Conservation (phyloP, 108 stramenopile genomes). For the Stephanodiscus triporus region DNA sequence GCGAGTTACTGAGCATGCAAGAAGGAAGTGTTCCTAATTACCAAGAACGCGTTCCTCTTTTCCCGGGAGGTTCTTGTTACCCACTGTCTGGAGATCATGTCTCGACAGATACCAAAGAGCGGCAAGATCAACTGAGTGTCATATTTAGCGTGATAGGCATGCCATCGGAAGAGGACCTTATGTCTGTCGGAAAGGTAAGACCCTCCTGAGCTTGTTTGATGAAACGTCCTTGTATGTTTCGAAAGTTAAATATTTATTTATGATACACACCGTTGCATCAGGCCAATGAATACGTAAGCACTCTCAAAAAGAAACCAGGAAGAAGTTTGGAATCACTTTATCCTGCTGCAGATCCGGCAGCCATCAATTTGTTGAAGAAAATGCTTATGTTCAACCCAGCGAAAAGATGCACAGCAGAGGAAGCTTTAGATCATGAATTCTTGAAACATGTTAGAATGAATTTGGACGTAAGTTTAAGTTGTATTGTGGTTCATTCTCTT, state of each 20-base stretch:
- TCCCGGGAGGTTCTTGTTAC: constrained; percentile 97
- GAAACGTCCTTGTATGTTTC: background rate
- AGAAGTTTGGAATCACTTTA: constrained; percentile 66
- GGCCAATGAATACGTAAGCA: constrained; percentile 81
- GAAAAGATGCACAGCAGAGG: constrained; percentile 85
- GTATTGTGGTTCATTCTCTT: constrained; percentile 14
- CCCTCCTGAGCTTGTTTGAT: background rate
- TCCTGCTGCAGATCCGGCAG: constrained; percentile 79
- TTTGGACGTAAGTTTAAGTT: constrained; percentile 67
- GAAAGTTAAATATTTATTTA: background rate
- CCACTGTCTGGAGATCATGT: constrained; percentile 86
- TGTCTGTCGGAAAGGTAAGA: constrained; percentile 68
- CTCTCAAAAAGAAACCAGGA: constrained; percentile 57
- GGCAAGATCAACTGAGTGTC: constrained; percentile 95
- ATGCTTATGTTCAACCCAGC: constrained; percentile 97
- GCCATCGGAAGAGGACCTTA: constrained; percentile 85
- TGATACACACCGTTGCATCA: background rate
- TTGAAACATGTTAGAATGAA: constrained; percentile 73
- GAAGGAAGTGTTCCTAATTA: constrained; percentile 89
- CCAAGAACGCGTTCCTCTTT: constrained; percentile 92
- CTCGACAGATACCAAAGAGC: constrained; percentile 63
- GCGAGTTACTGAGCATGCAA: constrained; percentile 92
- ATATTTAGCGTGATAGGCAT: constrained; percentile 96
- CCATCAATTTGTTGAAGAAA: constrained; percentile 86
- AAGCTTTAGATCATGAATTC: constrained; percentile 94